Evolutionary conservation across 176 grass and related monocot species (phyloP), one percentile per base, ranked within the genome.

Genomic region (Aechmea fasciata): DNA sequence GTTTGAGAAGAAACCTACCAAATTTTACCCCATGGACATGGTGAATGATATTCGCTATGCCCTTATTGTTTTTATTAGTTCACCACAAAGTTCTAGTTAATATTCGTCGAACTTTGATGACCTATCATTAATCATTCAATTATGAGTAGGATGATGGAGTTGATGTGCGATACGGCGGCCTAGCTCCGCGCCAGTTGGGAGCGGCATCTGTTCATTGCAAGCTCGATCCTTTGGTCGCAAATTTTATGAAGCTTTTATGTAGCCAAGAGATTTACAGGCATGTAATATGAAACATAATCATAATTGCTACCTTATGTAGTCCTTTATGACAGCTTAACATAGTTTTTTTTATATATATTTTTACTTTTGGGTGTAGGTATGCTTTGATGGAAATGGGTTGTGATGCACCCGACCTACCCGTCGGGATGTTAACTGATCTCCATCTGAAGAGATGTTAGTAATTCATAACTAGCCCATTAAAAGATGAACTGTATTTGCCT

Each of bases 181-280:
- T 75, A 10, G 73, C 72, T 15, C 78, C 69, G 20, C 77, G 81
- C 64, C 89, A 87, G 14, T 72, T 87, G 47, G 92, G 83, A 50
- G 52, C 26, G 20, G 76, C 86, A n/a, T 83, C 76, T 63, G 64
- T 78, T 54, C 93, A 89, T 65, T 83, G 85, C 78, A 89, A 87
- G 81, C 79, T 96, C 25, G 83, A 92, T 14, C 79, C 88, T 13
- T 73, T 53, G 11, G 79, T 92, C 64, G 53, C 57, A 48, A 88
- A 85, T 49, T 66, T 92, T 1, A 50, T 92, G 61, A 92, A 96
- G 80, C 80, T 89, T 15, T 71, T 96, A 19, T 96, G 88, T 69
- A 73, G 93, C 49, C 88, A 92, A 85, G 93, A 92, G 73, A 96
- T 92, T 23, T 96, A 96, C 66, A 85, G 75, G 92, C 89, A 24